These are phyloP conservation scores for Sparassis latifolia DNA, from an alignment of 1,284 basidiomycete species.

Conservation along the genomic window DNA sequence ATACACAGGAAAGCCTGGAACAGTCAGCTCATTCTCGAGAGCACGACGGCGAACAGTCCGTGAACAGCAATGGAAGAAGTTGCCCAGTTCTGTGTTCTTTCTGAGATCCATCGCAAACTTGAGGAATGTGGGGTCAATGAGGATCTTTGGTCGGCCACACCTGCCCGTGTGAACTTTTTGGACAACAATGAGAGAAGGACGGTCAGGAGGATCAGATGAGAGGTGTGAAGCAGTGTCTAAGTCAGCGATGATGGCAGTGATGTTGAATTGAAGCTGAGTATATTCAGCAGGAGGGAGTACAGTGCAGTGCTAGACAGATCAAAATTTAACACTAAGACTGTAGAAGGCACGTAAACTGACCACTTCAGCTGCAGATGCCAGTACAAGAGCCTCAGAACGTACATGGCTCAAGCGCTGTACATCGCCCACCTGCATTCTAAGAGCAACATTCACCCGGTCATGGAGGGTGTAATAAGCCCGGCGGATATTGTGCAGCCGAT, in stretches of 20 bases:
- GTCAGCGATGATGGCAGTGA: constrained; percentile 17
- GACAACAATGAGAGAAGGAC: constrained; percentile 7
- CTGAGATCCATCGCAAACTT: constrained; percentile 16
- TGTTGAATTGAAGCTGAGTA: constrained; percentile 8
- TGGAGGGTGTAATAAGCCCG: constrained; percentile 1
- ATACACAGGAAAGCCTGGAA: constrained; percentile 24
- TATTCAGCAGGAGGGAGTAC: constrained; percentile 16
- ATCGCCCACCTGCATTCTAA: constrained; percentile 4
- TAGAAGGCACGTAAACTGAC: constrained; percentile 5
- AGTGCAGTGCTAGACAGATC: constrained; percentile 7
- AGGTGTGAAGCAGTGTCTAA: constrained; percentile 15
- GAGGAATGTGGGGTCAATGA: constrained; percentile 25
- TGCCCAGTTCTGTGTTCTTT: constrained; percentile 20
- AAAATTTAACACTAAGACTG: neutral
- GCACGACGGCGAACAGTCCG: constrained; percentile 25
- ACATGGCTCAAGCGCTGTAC: neutral
- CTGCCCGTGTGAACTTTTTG: constrained; percentile 12
- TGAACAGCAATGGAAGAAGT: constrained; percentile 15
- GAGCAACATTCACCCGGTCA: neutral
- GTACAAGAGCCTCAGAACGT: neutral
- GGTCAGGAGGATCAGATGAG: constrained; percentile 18
- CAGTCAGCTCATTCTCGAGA: constrained; percentile 24
- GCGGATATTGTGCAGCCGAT: constrained; percentile 1
- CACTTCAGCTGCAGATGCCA: constrained; percentile 6
- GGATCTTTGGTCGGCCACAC: constrained; percentile 21